phyloP scores from a whole-genome alignment of 495 filamentous ascomycete species.

The Copromyces sp. region DNA sequence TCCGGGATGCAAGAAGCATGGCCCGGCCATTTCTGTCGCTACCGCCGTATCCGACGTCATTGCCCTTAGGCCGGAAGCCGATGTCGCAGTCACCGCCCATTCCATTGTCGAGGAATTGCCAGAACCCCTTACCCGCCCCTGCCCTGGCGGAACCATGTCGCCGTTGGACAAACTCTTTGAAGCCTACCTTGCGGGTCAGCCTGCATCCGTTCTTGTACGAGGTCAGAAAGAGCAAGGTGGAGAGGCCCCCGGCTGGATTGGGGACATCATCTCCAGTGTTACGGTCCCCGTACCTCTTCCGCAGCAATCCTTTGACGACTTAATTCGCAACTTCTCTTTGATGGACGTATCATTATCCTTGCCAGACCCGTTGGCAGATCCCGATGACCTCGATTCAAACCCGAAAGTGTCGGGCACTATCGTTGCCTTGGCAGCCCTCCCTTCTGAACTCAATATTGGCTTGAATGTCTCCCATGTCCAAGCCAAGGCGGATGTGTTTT shows the following conservation, averaged over 20 bases:
- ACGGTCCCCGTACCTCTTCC: constrained; percentile 78
- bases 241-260: constrained; percentile 69
- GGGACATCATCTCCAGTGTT: constrained; percentile 66
- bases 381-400: constrained; percentile 60
- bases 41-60: constrained; percentile 58
- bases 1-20: constrained; percentile 63
- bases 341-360: constrained; percentile 74
- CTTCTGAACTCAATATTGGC: constrained; percentile 75
- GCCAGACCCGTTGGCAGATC: constrained; percentile 66
- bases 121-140: constrained; percentile 53
- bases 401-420: constrained; percentile 76
- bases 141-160: constrained; percentile 64
- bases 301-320: constrained; percentile 63
- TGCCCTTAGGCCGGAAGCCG: constrained; percentile 50
- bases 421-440: constrained; percentile 62
- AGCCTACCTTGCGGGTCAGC: constrained; percentile 68
- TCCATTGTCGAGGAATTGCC: constrained; percentile 64
- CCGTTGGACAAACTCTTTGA: constrained; percentile 78
- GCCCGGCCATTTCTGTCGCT: constrained; percentile 53
- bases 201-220: constrained; percentile 68
- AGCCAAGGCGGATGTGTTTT: constrained; percentile 69
- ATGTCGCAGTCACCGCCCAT: constrained; percentile 56
- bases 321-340: constrained; percentile 79
- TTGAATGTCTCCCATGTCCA: constrained; percentile 65
- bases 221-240: constrained; percentile 57